Base-by-base conservation (phyloP, 1,284 basidiomycete genomes). In the Coniferiporia sulphurascens region DNA sequence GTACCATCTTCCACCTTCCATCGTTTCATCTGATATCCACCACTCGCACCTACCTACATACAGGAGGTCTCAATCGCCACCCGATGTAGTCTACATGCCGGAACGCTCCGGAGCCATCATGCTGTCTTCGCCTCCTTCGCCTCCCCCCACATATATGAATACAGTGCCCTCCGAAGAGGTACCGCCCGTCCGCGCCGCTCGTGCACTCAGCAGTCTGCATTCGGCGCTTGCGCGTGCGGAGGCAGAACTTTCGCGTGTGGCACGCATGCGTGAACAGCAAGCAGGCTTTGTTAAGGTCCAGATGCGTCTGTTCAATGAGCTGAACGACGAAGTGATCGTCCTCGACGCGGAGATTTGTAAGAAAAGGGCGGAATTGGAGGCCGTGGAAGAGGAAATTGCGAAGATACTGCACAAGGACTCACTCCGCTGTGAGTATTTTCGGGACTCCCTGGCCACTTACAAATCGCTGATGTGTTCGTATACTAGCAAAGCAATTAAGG, bases 261-360 rank as follows among this genome's bases (percentile, higher is more conserved):
- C 38, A 10, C n/a, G 19, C 17, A 55, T 55, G 52, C 52, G 52
- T 19, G 52, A 55, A 41, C 52, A 44, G 43, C 52, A 55, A 15
- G 52, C 52, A 12, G 44, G 22, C 38, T 44, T 55, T 21, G 41
- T 45, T 15, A 41, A 13, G 15, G 7, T 5, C 27, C 52, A 45
- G 17, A 41, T 41, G 52, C 43, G 32, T 27, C 19, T 45, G 34
- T 21, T 55, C 43, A 19, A 21, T 10, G 17, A 55, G 13, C 43
- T 55, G 36, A 27, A 44, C 5, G 21, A 21, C 13, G 52, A 55
- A 21, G 17, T 12, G 21, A 21, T 8, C 41, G 41, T 22, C 5
- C 32, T 55, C 22, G 52, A 55, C 8, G 41, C 15, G 41, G 52
- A 55, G 52, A 15, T 55, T 10, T 27, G 22, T 9, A 32, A 34